Conservation (phyloP, 2,329 filamentous ascomycete species). For the Rosellinia necatrix region DNA sequence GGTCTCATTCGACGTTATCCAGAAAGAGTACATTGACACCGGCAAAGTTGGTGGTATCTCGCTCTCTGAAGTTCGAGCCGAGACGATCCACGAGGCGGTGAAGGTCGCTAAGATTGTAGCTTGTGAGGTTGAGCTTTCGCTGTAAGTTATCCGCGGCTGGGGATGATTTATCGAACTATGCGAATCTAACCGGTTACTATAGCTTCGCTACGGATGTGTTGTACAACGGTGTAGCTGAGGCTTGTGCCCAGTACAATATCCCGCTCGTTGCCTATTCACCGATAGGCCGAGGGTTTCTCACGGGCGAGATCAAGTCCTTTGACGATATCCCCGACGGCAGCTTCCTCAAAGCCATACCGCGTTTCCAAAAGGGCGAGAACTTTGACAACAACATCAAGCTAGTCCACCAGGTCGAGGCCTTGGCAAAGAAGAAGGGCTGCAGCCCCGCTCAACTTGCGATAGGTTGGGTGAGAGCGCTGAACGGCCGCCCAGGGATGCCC, state of each 20-base stretch:
- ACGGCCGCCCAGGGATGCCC: constrained; percentile 56
- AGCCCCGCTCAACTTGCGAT: constrained; percentile 69
- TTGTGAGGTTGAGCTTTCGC: constrained; percentile 47
- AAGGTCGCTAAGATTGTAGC: constrained; percentile 43
- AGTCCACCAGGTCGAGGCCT: constrained; percentile 57
- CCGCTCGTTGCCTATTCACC: constrained; percentile 76
- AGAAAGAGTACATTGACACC: constrained; percentile 46
- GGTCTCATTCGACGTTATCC: constrained; percentile 40
- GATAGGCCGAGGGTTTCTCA: constrained; percentile 63
- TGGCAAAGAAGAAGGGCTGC: constrained; percentile 64
- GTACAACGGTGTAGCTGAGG: constrained; percentile 41
- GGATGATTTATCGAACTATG: not conserved
- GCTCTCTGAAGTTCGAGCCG: constrained; percentile 47
- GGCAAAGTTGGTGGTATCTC: constrained; percentile 49
- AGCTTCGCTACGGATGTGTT: constrained; percentile 36
- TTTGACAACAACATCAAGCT: constrained; percentile 69
- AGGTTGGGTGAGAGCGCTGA: constrained; percentile 62
- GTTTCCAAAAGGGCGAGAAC: constrained; percentile 62
- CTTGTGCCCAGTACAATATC: constrained; percentile 67
- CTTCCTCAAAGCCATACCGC: constrained; percentile 52
- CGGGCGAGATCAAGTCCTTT: constrained; percentile 53
- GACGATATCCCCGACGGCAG: constrained; percentile 62
- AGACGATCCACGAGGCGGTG: constrained; percentile 45
- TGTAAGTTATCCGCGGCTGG: constrained; percentile 32
- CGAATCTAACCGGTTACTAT: constrained; percentile 19